A percentile compares a stretch with the other conserved stretches of the same genome.
Evolutionary conservation across 345 rosid species (phyloP).

Genomic region (Salix exigua): DNA sequence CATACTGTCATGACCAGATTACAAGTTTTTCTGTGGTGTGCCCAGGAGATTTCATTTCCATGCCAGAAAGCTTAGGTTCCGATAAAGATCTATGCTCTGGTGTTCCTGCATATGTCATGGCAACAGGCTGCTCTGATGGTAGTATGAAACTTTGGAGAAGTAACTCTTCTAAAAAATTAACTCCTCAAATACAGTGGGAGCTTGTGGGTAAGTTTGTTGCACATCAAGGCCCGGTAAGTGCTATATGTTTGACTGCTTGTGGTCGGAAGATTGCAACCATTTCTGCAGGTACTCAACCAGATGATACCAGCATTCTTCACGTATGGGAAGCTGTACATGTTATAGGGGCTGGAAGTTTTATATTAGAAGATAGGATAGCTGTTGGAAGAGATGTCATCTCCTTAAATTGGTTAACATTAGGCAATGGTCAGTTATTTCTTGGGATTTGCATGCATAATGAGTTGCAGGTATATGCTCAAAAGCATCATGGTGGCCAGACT

Average conservation of each 20-base stretch:
- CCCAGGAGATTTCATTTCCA: constrained; percentile 38
- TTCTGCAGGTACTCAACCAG: constrained; percentile 34
- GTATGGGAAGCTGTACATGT: constrained; percentile 65
- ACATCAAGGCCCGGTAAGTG: constrained; percentile 52
- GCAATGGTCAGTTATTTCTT: constrained; percentile 62
- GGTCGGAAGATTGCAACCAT: constrained; percentile 73
- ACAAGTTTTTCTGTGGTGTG: constrained; percentile 64
- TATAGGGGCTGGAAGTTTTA: constrained; percentile 53
- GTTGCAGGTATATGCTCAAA: constrained; percentile 63
- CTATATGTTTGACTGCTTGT: constrained; percentile 51
- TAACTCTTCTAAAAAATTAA: constrained; percentile 34
- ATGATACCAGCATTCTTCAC: constrained; percentile 31
- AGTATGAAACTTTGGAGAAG: constrained; percentile 78
- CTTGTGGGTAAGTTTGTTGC: constrained; percentile 65
- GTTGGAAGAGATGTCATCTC: constrained; percentile 46
- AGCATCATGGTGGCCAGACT: constrained; percentile 39
- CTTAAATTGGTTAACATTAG: constrained; percentile 65
- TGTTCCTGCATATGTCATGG: constrained; percentile 61
- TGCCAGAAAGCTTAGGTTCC: constrained; percentile 26
- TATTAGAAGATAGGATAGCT: constrained; percentile 58
- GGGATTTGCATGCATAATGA: constrained; percentile 69
- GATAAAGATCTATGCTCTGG: constrained; percentile 27
- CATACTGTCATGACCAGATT: constrained; percentile 44
- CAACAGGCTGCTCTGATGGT: constrained; percentile 78
- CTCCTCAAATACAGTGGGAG: constrained; percentile 48